Conservation (phyloP, 192 early-diverging fungal species). For the Coemansia erecta region DNA sequence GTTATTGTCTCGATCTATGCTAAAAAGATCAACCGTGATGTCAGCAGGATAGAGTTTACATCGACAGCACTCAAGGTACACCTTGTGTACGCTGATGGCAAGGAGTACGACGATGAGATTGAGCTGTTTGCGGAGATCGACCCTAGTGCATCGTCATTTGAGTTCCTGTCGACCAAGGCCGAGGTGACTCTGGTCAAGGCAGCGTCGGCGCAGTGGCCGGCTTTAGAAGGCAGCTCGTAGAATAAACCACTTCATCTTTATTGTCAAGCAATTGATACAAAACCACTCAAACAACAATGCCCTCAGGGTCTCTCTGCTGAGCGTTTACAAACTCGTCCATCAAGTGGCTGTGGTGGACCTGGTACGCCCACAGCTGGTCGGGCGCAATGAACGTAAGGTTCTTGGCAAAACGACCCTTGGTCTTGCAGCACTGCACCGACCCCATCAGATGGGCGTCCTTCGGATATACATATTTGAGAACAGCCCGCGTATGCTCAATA, state of each 20-base stretch:
- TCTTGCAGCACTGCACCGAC: conserved; percentile 34
- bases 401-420: conserved; percentile 22
- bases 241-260: neutral
- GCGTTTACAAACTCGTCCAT: conserved; percentile 37
- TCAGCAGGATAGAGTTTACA: conserved; percentile 69
- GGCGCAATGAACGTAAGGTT: conserved; percentile 31
- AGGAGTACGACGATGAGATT: conserved; percentile 66
- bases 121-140: conserved; percentile 73
- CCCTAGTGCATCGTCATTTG: conserved; percentile 61
- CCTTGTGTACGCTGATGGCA: conserved; percentile 74
- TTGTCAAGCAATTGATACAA: too few relatives aligned
- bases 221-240: conserved; percentile 14
- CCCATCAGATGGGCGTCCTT: conserved; percentile 14
- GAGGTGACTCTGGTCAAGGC: conserved; percentile 77
- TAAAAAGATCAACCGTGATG: conserved; percentile 78
- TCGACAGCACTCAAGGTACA: conserved; percentile 65
- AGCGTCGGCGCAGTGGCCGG: conserved; percentile 27
- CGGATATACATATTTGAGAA: conserved; percentile 15
- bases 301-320: neutral
- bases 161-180: conserved; percentile 73
- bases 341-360: conserved; percentile 47
- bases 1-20: conserved; percentile 92
- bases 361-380: conserved; percentile 48
- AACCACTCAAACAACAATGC: too few relatives aligned
- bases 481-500: conserved; percentile 27